phyloP scores from a whole-genome alignment of 306 rosid genomes.

The Lathyrus sativus region DNA sequence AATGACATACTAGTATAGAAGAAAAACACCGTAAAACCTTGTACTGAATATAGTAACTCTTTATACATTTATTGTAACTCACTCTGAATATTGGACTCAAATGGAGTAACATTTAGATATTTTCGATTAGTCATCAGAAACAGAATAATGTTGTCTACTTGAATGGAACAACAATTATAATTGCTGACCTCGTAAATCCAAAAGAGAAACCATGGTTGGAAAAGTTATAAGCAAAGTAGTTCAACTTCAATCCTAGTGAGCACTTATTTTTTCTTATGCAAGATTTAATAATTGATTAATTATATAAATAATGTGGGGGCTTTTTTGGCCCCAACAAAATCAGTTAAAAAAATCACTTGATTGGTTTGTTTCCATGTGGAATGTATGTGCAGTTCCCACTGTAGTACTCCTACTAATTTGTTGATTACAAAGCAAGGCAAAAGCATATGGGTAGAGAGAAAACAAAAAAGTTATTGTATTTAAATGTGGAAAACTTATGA shows the following conservation, averaged over 20 bases:
- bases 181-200: slow-evolving; percentile 35
- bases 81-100: slow-evolving; percentile 11
- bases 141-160: slow-evolving; percentile 47
- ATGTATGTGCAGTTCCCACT: slow-evolving; percentile 44
- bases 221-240: slow-evolving; percentile 64
- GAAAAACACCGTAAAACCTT: slow-evolving; percentile 31
- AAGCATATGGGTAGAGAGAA: slow-evolving; percentile 44
- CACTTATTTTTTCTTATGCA: slow-evolving; percentile 33
- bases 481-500: slow-evolving; percentile 37
- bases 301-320: slow-evolving; percentile 39
- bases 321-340: slow-evolving; percentile 37
- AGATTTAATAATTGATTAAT: slow-evolving; percentile 49
- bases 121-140: slow-evolving; percentile 32
- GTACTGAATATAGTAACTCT: slow-evolving; percentile 28
- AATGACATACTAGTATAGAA: slow-evolving; percentile 14
- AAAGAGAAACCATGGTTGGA: slow-evolving; percentile 49
- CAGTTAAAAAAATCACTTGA: slow-evolving; percentile 41
- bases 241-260: too few relatives aligned
- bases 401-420: slow-evolving; percentile 37
- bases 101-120: slow-evolving; percentile 22
- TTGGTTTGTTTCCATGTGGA: slow-evolving; percentile 49
- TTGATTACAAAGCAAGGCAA: slow-evolving; percentile 48
- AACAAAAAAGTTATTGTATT: slow-evolving; percentile 40
- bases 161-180: slow-evolving; percentile 46
- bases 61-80: neutral